Percentiles rank a stretch among this genome's conserved stretches.
These are phyloP conservation scores for Fusarium proliferatum DNA, from an alignment of 2,329 filamentous ascomycete genomes.

Conservation along the genomic window DNA sequence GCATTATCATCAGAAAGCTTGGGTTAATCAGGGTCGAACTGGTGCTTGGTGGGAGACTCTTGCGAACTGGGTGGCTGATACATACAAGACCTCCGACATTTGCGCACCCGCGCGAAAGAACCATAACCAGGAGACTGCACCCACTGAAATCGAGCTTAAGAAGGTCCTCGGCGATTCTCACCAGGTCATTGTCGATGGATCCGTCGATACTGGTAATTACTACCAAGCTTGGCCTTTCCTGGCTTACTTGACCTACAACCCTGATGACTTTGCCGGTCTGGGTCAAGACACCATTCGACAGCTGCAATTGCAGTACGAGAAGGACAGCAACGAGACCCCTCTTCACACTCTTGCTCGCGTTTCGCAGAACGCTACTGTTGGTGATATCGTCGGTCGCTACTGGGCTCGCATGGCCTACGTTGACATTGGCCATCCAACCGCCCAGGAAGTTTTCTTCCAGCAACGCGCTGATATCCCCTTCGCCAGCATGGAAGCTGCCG, in stretches of 20 bases:
- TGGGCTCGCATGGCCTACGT: conserved; percentile 66
- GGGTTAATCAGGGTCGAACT: conserved; percentile 58
- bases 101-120: conserved; percentile 54
- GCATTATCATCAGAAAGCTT: conserved; percentile 57
- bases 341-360: conserved; percentile 59
- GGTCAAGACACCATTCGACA: conserved; percentile 56
- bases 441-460: conserved; percentile 51
- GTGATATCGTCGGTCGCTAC: conserved; percentile 59
- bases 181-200: conserved; percentile 61
- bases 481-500: conserved; percentile 53
- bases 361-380: conserved; percentile 46
- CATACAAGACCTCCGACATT: conserved; percentile 57
- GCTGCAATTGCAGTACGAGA: conserved; percentile 56
- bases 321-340: conserved; percentile 61
- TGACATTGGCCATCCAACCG: conserved; percentile 59
- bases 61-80: conserved; percentile 62
- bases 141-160: conserved; percentile 55
- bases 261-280: conserved; percentile 55
- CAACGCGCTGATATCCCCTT: conserved; percentile 54
- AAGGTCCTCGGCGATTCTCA: conserved; percentile 60
- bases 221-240: conserved; percentile 65
- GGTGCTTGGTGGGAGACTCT: conserved; percentile 64
- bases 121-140: conserved; percentile 49
- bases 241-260: conserved; percentile 61
- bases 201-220: conserved; percentile 56